These are phyloP conservation scores for Exserohilum turcica DNA, from an alignment of 2,329 filamentous ascomycete species.

Conservation along the genomic window DNA sequence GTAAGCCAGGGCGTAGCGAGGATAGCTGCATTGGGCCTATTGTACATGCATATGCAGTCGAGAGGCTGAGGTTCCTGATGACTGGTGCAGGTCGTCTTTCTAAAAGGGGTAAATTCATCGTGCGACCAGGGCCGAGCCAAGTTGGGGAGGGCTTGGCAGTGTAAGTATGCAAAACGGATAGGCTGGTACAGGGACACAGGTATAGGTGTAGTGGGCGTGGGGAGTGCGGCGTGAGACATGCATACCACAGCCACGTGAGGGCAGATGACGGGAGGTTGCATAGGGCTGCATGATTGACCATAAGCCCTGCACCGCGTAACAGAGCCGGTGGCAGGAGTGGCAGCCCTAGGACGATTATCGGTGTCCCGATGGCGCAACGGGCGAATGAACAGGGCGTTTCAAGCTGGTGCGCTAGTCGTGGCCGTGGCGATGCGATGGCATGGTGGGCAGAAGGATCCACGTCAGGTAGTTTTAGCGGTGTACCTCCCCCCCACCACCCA, in stretches of 20 bases:
- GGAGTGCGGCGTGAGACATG: slow-evolving; percentile 33
- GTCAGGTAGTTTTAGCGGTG: slow-evolving; percentile 10
- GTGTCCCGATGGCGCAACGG: neutral
- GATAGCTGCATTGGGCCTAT: slow-evolving; percentile 15
- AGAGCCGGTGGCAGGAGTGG: slow-evolving; percentile 11
- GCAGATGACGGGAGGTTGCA: slow-evolving; percentile 36
- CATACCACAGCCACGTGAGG: slow-evolving; percentile 35
- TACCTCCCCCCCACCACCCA: neutral
- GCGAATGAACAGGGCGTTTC: neutral
- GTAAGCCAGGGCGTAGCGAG: slow-evolving; percentile 3
- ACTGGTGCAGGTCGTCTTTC: slow-evolving; percentile 19
- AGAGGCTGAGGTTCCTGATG: slow-evolving; percentile 24
- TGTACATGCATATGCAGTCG: slow-evolving; percentile 10
- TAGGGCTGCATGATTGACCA: slow-evolving; percentile 41
- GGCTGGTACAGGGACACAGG: slow-evolving; percentile 6
- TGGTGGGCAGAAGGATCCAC: neutral
- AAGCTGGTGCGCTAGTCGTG: neutral
- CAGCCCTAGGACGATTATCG: slow-evolving; percentile 16
- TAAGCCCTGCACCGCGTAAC: slow-evolving; percentile 31
- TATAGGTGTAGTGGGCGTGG: neutral
- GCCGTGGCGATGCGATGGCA: neutral
- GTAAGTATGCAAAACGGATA: neutral
- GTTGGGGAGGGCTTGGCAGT: neutral
- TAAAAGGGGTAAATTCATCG: slow-evolving; percentile 25
- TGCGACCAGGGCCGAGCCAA: neutral